phyloP scores from a whole-genome alignment of 352 stramenopile genomes.

The Globisporangium iwayamae region DNA sequence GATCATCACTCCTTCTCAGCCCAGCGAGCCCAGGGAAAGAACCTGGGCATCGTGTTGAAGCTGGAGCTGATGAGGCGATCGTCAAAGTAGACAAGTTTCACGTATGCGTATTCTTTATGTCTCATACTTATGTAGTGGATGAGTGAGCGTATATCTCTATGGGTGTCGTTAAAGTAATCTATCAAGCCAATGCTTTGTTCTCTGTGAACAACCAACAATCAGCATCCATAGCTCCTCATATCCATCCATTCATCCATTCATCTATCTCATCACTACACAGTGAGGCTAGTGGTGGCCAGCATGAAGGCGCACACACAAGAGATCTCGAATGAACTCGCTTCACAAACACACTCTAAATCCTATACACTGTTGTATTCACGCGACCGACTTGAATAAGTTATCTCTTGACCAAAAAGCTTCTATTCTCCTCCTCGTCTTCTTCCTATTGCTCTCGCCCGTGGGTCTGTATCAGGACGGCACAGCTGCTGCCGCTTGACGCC shows the following conservation, averaged over 20 bases:
- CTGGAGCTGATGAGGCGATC: not conserved
- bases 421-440: too few relatives aligned
- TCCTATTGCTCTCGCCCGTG: not conserved
- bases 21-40: slow-evolving; percentile 1
- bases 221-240: not conserved
- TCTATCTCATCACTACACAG: too few relatives aligned
- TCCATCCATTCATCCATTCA: not conserved
- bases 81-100: not conserved
- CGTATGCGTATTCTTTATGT: not conserved
- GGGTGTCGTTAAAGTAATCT: slow-evolving; percentile 9
- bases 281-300: too few relatives aligned
- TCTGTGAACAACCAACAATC: not conserved
- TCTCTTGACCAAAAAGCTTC: not conserved
- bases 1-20: not conserved
- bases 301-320: not conserved
- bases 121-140: not conserved
- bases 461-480: slow-evolving; percentile 6
- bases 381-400: slow-evolving; percentile 17
- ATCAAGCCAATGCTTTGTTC: not conserved
- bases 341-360: not conserved
- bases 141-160: not conserved
- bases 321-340: not conserved
- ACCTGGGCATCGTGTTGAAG: not conserved
- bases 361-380: slow-evolving; percentile 10
- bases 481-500: slow-evolving; percentile 4